Evolutionary conservation across 345 rosid genomes (phyloP).

Genomic region (Euphorbia pulcherrima): DNA sequence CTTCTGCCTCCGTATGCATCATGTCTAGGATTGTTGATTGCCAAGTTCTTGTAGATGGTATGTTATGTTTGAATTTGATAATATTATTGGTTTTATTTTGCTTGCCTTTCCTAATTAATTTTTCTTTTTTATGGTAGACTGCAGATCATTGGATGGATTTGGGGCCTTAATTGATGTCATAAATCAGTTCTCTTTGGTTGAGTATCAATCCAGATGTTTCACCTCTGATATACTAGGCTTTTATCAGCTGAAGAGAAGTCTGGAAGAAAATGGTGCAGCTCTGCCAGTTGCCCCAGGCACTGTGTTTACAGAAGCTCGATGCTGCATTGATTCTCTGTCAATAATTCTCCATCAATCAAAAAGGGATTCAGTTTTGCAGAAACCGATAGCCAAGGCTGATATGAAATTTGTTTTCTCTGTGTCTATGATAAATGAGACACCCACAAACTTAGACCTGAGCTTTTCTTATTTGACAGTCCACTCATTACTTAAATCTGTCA

Average conservation of each 20-base stretch:
- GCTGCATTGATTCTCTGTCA: constrained; percentile 49
- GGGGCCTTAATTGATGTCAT: constrained; percentile 51
- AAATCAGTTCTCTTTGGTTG: constrained; percentile 53
- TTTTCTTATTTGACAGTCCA: constrained; percentile 47
- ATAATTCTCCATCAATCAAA: constrained; percentile 35
- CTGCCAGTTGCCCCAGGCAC: constrained; percentile 33
- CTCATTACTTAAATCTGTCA: constrained; percentile 47
- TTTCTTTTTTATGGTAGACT: constrained; percentile 43
- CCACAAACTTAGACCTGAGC: constrained; percentile 36
- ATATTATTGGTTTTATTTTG: constrained; percentile 15
- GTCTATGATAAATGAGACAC: constrained; percentile 50
- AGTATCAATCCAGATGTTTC: constrained; percentile 49
- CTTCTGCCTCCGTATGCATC: constrained; percentile 42
- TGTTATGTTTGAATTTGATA: constrained; percentile 23
- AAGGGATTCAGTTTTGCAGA: constrained; percentile 32
- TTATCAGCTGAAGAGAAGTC: constrained; percentile 41
- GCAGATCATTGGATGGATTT: constrained; percentile 47
- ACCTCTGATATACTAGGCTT: constrained; percentile 54
- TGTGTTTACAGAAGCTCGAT: constrained; percentile 37
- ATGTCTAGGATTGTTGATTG: constrained; percentile 59
- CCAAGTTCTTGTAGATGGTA: constrained; percentile 68
- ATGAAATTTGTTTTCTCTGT: constrained; percentile 52
- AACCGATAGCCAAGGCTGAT: constrained; percentile 59
- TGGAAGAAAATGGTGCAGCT: constrained; percentile 33
- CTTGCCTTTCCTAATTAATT: constrained; percentile 8